Base-by-base conservation (phyloP, 805 yeast species). In the Grigorovia humatica region DNA sequence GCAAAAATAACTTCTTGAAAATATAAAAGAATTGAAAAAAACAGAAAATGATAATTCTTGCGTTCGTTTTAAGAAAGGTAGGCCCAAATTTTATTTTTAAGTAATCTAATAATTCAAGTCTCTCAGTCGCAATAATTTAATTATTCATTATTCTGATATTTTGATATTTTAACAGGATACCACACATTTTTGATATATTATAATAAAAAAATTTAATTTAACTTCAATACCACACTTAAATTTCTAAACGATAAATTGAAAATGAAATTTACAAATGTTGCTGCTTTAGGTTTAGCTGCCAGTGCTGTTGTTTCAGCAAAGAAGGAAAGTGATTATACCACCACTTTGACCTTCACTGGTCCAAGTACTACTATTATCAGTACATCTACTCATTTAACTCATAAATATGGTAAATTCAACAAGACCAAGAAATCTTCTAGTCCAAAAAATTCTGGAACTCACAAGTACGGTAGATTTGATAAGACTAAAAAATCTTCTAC, bases 381-480 rank as follows among this genome's bases (percentile, higher is more conserved):
- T 15, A 54, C 70, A 15, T 54, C 63, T 55, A 47, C 71, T 27
- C 63, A 68, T 62, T 68, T 70, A 41, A 80, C 84, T 51, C 83
- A 79, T 69, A 74, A 67, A 55, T 70, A 70, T 56, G 85, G 85
- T 55, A 72, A 74, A 61, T 73, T 77, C 71, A 74, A 72, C 65
- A 70, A 73, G 59, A 62, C 64, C 41, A 55, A 57, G 23, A 59
- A 69, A 46, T 59, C 70, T 13, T 51, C 62, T 8, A 54, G 68
- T 17, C 55, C 75, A 6, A 57, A 62, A 55, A 40, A 68, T 15
- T 68, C 78, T 54, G 78, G 78, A 57, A 80, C 85, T 51, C 84
- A 80, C 71, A 74, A 67, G 55, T 72, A 71, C 57, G 86, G 86
- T 57, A 73, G 73, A 62, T 74, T 78, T 72, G 73, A 74, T 66